phyloP scores from a whole-genome alignment of 2,329 filamentous ascomycete genomes.

The Davidsoniella eucalypti region DNA sequence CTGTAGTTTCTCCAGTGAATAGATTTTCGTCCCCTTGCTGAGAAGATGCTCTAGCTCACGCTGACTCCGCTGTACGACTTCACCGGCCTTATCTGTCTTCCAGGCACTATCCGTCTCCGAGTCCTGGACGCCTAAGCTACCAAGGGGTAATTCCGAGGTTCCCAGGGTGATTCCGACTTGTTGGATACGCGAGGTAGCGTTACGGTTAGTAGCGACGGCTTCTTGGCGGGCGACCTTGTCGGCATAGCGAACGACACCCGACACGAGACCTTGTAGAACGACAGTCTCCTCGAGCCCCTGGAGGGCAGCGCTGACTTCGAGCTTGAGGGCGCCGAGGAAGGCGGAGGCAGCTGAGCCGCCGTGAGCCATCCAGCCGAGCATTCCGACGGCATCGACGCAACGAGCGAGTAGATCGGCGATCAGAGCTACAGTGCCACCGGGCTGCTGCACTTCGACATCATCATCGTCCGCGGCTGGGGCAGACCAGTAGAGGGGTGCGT shows the following conservation, averaged over 20 bases:
- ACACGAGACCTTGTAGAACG: constrained; percentile 45
- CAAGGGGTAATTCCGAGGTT: constrained; percentile 42
- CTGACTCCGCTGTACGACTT: constrained; percentile 49
- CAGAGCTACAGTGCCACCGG: constrained; percentile 52
- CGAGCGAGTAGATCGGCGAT: constrained; percentile 56
- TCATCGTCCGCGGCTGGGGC: constrained; percentile 21
- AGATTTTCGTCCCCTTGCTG: constrained; percentile 64
- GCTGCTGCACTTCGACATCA: constrained; percentile 26
- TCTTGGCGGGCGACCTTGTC: constrained; percentile 20
- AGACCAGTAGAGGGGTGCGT: too few species aligned
- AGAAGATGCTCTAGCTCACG: constrained; percentile 64
- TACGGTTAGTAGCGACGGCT: background rate
- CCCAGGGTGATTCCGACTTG: background rate
- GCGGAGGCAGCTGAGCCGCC: constrained; percentile 27
- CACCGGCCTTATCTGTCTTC: constrained; percentile 52
- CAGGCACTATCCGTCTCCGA: constrained; percentile 24
- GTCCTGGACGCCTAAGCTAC: constrained; percentile 23
- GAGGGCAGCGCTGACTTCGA: constrained; percentile 53
- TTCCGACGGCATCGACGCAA: constrained; percentile 59
- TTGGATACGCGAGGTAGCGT: background rate
- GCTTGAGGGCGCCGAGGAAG: constrained; percentile 46
- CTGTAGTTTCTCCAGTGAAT: constrained; percentile 64
- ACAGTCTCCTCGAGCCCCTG: constrained; percentile 56
- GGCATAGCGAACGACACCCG: constrained; percentile 49
- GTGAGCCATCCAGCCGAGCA: constrained; percentile 56